Conservation (phyloP, 805 yeast genomes). For the Torulaspora franciscae region DNA sequence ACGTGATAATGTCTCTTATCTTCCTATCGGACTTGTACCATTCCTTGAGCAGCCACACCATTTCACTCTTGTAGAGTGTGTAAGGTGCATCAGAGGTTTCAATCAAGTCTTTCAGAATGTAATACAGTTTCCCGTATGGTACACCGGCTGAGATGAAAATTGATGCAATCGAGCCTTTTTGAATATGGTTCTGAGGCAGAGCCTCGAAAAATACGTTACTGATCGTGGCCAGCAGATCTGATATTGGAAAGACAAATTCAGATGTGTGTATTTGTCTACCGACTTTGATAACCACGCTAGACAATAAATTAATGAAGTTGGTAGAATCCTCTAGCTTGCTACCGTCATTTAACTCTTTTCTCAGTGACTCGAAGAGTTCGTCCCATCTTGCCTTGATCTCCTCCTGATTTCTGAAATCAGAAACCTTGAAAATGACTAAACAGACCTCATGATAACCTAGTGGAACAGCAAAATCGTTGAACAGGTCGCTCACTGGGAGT, state of each 20-base stretch:
- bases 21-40: conserved; percentile 67
- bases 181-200: conserved; percentile 38
- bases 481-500: conserved; percentile 68
- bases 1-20: conserved; percentile 52
- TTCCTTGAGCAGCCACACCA: conserved; percentile 55
- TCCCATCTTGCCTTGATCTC: conserved; percentile 82
- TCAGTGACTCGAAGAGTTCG: conserved; percentile 53
- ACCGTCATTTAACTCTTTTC: conserved; percentile 29
- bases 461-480: conserved; percentile 82
- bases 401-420: conserved; percentile 81
- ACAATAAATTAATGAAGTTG: conserved; percentile 37
- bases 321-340: conserved; percentile 30
- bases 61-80: conserved; percentile 50
- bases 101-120: conserved; percentile 55
- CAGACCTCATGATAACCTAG: conserved; percentile 82
- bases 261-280: conserved; percentile 64
- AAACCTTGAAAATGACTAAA: conserved; percentile 67
- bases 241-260: conserved; percentile 77
- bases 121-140: conserved; percentile 59
- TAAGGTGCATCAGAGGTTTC: conserved; percentile 55
- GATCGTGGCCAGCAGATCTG: conserved; percentile 61
- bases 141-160: conserved; percentile 62
- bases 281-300: conserved; percentile 40
- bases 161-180: conserved; percentile 53
- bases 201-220: conserved; percentile 49